A percentile compares a stretch with the other conserved stretches of the same genome.
These are phyloP conservation scores for Auriscalpium vulgare DNA, from an alignment of 768 basidiomycete species.

Conservation along the genomic window DNA sequence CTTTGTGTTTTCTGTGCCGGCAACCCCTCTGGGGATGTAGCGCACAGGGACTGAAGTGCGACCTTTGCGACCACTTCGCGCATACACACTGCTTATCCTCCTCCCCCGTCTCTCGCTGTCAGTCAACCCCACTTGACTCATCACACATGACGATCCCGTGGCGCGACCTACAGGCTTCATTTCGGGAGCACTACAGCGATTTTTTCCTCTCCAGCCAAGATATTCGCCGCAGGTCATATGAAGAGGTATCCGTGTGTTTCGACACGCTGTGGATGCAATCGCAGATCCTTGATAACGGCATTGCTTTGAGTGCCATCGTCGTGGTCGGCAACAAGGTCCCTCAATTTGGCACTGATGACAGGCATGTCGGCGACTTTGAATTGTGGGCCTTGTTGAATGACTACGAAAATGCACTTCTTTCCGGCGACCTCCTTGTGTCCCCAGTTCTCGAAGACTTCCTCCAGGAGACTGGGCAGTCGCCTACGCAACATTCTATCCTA, in stretches of 20 bases:
- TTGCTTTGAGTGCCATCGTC: slow-evolving; percentile 59
- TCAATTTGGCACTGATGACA: not conserved
- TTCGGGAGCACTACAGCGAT: slow-evolving; percentile 42
- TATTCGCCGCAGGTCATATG: slow-evolving; percentile 43
- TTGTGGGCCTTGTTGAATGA: slow-evolving; percentile 31
- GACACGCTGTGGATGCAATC: slow-evolving; percentile 59
- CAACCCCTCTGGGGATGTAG: slow-evolving; percentile 68
- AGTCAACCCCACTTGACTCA: slow-evolving; percentile 30
- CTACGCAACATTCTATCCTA: slow-evolving; percentile 40
- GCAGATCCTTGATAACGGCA: slow-evolving; percentile 58
- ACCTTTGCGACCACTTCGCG: slow-evolving; percentile 49
- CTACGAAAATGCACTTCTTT: slow-evolving; percentile 46
- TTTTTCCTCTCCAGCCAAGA: slow-evolving; percentile 36
- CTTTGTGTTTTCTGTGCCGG: slow-evolving; percentile 60
- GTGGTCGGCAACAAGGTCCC: slow-evolving; percentile 28
- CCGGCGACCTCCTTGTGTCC: slow-evolving; percentile 36
- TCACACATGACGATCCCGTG: slow-evolving; percentile 44
- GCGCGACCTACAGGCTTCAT: slow-evolving; percentile 47
- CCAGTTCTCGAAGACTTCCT: slow-evolving; percentile 44
- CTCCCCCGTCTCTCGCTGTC: slow-evolving; percentile 31
- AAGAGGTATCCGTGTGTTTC: slow-evolving; percentile 60
- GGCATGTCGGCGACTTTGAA: slow-evolving; percentile 10
- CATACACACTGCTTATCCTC: slow-evolving; percentile 43
- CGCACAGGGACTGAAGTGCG: slow-evolving; percentile 58
- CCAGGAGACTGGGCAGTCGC: slow-evolving; percentile 36